phyloP scores from a whole-genome alignment of 805 yeast genomes.

The Saccharomycopsis vini region DNA sequence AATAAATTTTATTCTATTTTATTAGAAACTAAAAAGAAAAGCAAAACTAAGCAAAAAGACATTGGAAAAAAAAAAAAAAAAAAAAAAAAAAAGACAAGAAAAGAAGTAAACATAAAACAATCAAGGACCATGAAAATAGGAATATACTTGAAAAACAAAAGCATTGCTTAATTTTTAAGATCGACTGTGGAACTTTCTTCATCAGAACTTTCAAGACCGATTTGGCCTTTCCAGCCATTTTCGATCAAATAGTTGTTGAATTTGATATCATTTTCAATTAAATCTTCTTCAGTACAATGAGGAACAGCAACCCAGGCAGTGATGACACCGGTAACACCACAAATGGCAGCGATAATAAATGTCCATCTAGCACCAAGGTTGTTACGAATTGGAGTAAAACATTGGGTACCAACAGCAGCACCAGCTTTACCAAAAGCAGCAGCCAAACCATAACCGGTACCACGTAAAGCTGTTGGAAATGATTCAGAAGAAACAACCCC shows the following conservation, averaged over 20 bases:
- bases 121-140: too few relatives aligned
- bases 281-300: constrained; percentile 61
- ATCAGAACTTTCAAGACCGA: too few relatives aligned
- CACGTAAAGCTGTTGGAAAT: constrained; percentile 70
- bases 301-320: constrained; percentile 58
- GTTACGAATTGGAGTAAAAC: constrained; percentile 57
- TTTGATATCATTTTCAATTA: constrained; percentile 51
- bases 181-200: too few relatives aligned
- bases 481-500: constrained; percentile 61
- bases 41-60: too few relatives aligned
- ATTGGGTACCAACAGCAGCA: constrained; percentile 74
- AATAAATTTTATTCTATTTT: too few relatives aligned
- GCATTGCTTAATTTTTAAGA: too few relatives aligned
- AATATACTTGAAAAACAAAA: too few relatives aligned
- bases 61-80: too few relatives aligned
- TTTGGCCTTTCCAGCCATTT: constrained; percentile 47
- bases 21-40: too few relatives aligned
- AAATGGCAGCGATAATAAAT: constrained; percentile 67
- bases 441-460: constrained; percentile 63
- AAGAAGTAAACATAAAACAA: too few relatives aligned
- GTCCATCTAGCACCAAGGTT: constrained; percentile 66
- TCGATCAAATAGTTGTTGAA: constrained; percentile 51
- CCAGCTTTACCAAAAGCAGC: constrained; percentile 82
- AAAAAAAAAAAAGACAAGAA: too few relatives aligned
- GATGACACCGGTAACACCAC: constrained; percentile 57